Base-by-base conservation (phyloP, 306 rosid species). In the Trifolium fragiferum region DNA sequence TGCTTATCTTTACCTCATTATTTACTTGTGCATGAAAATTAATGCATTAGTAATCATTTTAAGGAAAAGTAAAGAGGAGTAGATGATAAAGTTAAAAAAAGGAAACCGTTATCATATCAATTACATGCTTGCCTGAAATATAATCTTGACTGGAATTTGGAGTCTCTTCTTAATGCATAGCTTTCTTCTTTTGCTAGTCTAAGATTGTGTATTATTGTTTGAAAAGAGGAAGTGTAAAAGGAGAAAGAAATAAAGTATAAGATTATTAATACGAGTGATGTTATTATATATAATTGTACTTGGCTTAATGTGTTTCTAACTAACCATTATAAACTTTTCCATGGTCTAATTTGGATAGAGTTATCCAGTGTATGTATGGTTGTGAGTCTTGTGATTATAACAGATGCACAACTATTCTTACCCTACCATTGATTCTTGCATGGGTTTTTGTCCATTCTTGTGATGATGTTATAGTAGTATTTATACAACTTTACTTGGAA, bases 21-120 rank as follows among this genome's bases (percentile, higher is more conserved):
- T 43, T 43, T 49, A 59, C 44, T 4, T 50, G 2, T 5, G 35
- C 44, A 14, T 54, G 57, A 70, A 64, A 77, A 19, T 72, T 54
- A 33, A 30, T 68, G 47, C 64, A 49, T 47, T 58, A 59, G 6
- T 16, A 37, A 21, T 16, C 58, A 58, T 38, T 73, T 67, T 59
- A 32, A 73, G 35, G 10, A 60, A 57, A 81, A 70, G 23, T 32
- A 33, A 58, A 38, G 73, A 72, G 23, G 43, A n/a, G 70, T 33
- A 35, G 35, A 55, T 69, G 59, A 44, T 47, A 33, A 5, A 35
- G 25, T 20, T 20, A 27, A 47, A 58, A 59, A 60, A 68, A 19
- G 57, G 0, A 49, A 62, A 50, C 32, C 6, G 47, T 30, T 51
- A 25, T 25, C n/a, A 64, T 63, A 70, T 60, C 33, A 70, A 47